phyloP scores from a whole-genome alignment of 306 rosid species.

The Clitoria ternatea region DNA sequence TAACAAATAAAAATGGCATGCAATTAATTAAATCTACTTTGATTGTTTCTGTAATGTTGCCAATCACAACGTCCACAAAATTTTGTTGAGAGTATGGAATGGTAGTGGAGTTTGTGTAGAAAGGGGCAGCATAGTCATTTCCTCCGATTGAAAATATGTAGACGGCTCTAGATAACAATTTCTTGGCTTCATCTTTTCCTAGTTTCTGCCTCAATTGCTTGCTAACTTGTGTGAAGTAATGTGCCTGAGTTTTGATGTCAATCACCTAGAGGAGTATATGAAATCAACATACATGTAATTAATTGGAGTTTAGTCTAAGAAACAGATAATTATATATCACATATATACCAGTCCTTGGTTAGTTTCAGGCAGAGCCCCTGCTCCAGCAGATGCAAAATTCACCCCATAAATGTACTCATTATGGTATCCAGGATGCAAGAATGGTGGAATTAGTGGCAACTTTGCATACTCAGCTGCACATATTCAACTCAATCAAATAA shows the following conservation, averaged over 20 bases:
- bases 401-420: constrained; percentile 31
- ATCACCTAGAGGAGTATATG: constrained; percentile 27
- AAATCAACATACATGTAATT: too few species aligned
- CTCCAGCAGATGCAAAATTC: constrained; percentile 62
- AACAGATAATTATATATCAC: too few species aligned
- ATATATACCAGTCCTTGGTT: constrained; percentile 36
- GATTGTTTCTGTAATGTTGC: constrained; percentile 35
- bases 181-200: constrained; percentile 29
- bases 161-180: constrained; percentile 37
- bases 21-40: constrained; percentile 14
- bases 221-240: constrained; percentile 33
- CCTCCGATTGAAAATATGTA: constrained; percentile 35
- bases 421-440: constrained; percentile 29
- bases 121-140: constrained; percentile 36
- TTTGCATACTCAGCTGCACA: constrained; percentile 48
- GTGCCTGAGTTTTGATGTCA: constrained; percentile 40
- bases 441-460: constrained; percentile 37
- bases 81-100: constrained; percentile 22
- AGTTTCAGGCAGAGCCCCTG: constrained; percentile 50
- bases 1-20: not conserved
- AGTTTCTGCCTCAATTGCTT: constrained; percentile 21
- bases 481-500: not conserved
- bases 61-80: constrained; percentile 36
- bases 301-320: too few species aligned
- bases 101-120: not conserved